Evolutionary conservation across 331 rosid genomes (phyloP).

Genomic region (Ulmus americana): DNA sequence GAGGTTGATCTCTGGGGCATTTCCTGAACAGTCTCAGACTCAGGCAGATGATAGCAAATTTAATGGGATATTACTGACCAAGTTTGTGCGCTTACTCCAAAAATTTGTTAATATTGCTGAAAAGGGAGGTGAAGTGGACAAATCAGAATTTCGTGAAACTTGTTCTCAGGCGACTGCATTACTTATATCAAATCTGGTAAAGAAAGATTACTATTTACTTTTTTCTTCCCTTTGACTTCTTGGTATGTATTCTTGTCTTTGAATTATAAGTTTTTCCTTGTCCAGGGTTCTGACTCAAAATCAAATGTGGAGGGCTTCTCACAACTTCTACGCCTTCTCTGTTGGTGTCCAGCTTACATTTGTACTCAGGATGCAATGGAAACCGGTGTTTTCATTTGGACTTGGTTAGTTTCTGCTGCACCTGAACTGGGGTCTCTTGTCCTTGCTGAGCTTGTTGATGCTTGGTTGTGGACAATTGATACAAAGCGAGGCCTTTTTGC

Average conservation of each 20-base stretch:
- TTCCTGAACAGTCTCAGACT: conserved; percentile 68
- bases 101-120: conserved; percentile 84
- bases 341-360: conserved; percentile 98
- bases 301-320: conserved; percentile 85
- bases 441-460: conserved; percentile 98
- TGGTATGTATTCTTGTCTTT: conserved; percentile 25
- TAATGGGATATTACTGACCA: conserved; percentile 75
- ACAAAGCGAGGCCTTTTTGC: conserved; percentile 92
- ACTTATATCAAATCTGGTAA: conserved; percentile 89
- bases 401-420: conserved; percentile 99
- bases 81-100: conserved; percentile 85
- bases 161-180: conserved; percentile 98
- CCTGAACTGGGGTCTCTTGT: conserved; percentile 87
- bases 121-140: conserved; percentile 82
- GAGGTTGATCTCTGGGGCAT: conserved; percentile 87
- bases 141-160: conserved; percentile 80
- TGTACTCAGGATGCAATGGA: conserved; percentile 90
- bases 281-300: conserved; percentile 84
- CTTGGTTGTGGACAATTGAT: conserved; percentile 99
- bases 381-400: conserved; percentile 94
- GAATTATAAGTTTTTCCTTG: conserved; percentile 24
- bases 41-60: conserved; percentile 77
- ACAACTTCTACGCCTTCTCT: conserved; percentile 95
- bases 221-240: conserved; percentile 14
- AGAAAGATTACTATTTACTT: background rate